These are phyloP conservation scores for Hypomontagnella monticulosa DNA, from an alignment of 495 filamentous ascomycete genomes.

Conservation along the genomic window DNA sequence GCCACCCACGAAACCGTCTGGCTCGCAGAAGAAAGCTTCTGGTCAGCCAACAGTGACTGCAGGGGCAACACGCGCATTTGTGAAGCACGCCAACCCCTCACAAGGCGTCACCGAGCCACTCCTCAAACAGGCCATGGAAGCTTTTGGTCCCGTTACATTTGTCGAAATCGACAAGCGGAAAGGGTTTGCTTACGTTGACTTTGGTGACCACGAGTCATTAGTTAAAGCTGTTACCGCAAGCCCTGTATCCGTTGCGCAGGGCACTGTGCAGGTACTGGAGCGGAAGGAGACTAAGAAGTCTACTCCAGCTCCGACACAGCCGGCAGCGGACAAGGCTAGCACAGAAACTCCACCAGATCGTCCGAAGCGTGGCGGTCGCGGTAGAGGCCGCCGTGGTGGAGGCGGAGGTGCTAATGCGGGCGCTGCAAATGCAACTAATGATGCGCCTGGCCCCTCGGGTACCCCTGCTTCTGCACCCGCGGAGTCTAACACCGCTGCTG, in stretches of 20 bases:
- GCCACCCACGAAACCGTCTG: slow-evolving; percentile 24
- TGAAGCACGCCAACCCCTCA: slow-evolving; percentile 91
- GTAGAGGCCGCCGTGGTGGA: slow-evolving; percentile 34
- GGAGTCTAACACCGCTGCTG: background rate
- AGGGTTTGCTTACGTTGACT: slow-evolving; percentile 91
- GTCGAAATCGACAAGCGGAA: slow-evolving; percentile 94
- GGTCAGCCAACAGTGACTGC: slow-evolving; percentile 51
- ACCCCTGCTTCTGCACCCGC: slow-evolving; percentile 5
- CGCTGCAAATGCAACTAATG: slow-evolving; percentile 6
- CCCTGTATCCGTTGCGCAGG: slow-evolving; percentile 81
- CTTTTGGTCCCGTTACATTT: slow-evolving; percentile 74
- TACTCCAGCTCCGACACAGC: slow-evolving; percentile 19
- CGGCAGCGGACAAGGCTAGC: slow-evolving; percentile 22
- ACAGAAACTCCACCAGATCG: slow-evolving; percentile 30
- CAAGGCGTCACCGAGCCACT: slow-evolving; percentile 87
- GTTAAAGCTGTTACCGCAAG: slow-evolving; percentile 83
- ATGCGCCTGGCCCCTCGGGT: slow-evolving; percentile 18
- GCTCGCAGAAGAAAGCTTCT: slow-evolving; percentile 39
- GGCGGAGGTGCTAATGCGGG: slow-evolving; percentile 9
- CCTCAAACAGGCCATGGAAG: slow-evolving; percentile 74
- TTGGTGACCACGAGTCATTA: slow-evolving; percentile 73
- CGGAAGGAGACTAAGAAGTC: slow-evolving; percentile 66
- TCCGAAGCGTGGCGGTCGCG: slow-evolving; percentile 39
- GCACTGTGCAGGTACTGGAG: slow-evolving; percentile 86
- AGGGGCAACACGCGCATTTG: slow-evolving; percentile 81